phyloP scores from a whole-genome alignment of 2,329 filamentous ascomycete species.

The Alternaria sp. region DNA sequence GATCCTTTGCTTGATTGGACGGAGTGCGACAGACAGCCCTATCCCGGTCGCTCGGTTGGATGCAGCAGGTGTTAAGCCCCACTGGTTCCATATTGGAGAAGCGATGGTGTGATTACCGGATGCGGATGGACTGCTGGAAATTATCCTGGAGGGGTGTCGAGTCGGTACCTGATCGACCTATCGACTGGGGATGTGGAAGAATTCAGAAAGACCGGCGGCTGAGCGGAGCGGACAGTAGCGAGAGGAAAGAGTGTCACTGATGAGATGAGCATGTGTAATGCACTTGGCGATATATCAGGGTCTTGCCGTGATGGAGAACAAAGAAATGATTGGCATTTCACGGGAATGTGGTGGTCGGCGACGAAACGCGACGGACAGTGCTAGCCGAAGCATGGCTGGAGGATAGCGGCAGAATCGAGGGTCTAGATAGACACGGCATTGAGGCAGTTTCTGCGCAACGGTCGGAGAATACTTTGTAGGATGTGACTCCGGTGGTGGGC shows the following conservation, averaged over 20 bases:
- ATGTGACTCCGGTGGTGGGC: background rate
- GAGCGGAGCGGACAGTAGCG: slow-evolving; percentile 19
- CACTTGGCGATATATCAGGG: background rate
- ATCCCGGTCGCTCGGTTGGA: slow-evolving; percentile 38
- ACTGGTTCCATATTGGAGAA: slow-evolving; percentile 29
- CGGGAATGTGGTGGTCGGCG: background rate
- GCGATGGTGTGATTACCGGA: slow-evolving; percentile 16
- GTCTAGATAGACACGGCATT: background rate
- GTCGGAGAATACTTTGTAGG: background rate
- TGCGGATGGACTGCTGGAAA: slow-evolving; percentile 16
- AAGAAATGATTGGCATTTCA: background rate
- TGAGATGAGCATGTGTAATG: slow-evolving; percentile 13
- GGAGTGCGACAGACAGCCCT: slow-evolving; percentile 20
- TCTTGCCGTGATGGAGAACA: background rate
- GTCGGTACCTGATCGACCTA: slow-evolving; percentile 9
- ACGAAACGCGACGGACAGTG: background rate
- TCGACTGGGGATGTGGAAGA: slow-evolving; percentile 18
- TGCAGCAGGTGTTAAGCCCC: slow-evolving; percentile 28
- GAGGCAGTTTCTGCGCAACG: background rate
- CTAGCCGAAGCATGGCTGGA: background rate
- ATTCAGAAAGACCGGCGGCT: background rate
- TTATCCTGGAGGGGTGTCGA: slow-evolving; percentile 26
- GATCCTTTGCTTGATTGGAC: slow-evolving; percentile 26
- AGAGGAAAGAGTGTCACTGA: slow-evolving; percentile 1
- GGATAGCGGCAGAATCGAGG: background rate